phyloP scores from a whole-genome alignment of 345 rosid species.

The Turnera subulata region DNA sequence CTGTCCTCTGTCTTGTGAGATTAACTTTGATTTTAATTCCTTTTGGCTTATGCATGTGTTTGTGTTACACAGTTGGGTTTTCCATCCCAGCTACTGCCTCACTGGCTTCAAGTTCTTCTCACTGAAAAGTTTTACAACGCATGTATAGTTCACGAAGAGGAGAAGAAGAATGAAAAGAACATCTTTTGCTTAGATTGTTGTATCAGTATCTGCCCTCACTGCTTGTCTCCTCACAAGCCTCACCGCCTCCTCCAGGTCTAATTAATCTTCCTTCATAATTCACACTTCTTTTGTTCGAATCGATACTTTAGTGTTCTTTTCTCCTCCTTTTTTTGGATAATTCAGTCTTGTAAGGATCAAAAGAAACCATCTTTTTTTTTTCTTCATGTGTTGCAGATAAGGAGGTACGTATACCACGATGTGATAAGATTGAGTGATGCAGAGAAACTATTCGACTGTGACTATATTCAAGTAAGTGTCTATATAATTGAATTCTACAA shows the following conservation, averaged over 20 bases:
- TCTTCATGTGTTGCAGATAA: conserved; percentile 43
- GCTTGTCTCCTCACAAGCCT: conserved; percentile 55
- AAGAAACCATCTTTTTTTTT: background rate
- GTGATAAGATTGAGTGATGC: conserved; percentile 70
- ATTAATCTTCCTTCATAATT: background rate
- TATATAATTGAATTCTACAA: background rate
- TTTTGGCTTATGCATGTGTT: background rate
- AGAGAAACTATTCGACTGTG: conserved; percentile 65
- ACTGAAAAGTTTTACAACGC: conserved; percentile 82
- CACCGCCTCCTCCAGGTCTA: conserved; percentile 78
- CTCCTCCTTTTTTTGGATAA: background rate
- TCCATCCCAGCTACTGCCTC: conserved; percentile 28
- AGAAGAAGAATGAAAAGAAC: conserved; percentile 79
- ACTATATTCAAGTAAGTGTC: conserved; percentile 61
- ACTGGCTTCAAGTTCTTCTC: conserved; percentile 58
- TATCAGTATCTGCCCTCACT: conserved; percentile 73
- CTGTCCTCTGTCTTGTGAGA: background rate
- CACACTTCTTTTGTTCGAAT: background rate
- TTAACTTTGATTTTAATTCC: background rate
- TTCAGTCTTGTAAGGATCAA: background rate
- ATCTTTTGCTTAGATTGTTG: conserved; percentile 78
- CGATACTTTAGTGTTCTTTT: background rate
- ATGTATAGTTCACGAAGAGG: conserved; percentile 56
- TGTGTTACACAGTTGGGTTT: conserved; percentile 21
- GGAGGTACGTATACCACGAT: conserved; percentile 84